Evolutionary conservation across 345 rosid species (phyloP).

Genomic region (Raphanus raphanistrum): DNA sequence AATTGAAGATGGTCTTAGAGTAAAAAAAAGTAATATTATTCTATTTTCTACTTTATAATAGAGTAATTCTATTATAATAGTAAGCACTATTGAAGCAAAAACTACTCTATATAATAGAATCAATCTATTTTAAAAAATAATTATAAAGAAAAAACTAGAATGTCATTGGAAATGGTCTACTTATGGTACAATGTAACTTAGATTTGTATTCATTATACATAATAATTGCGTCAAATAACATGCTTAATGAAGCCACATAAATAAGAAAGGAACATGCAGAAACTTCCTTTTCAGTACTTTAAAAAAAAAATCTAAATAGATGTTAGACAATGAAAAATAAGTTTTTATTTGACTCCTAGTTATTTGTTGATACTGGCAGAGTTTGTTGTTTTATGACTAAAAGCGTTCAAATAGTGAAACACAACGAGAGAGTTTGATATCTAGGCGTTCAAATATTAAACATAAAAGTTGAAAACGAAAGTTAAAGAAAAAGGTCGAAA

Average conservation of each 20-base stretch:
- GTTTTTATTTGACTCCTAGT: background rate
- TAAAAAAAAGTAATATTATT: no score
- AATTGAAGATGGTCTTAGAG: no score
- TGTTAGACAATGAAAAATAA: background rate
- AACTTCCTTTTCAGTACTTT: background rate
- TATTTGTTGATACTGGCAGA: constrained; percentile 18
- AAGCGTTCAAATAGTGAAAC: constrained; percentile 27
- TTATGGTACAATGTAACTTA: no score
- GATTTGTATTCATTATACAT: background rate
- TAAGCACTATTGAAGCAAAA: no score
- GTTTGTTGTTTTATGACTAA: constrained; percentile 22
- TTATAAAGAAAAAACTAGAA: no score
- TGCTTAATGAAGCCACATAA: background rate
- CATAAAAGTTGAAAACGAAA: background rate
- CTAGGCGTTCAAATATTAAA: constrained; percentile 6
- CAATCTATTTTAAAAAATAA: no score
- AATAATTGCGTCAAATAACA: background rate
- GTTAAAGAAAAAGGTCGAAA: constrained; percentile 7
- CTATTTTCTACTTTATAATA: no score
- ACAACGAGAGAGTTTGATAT: constrained; percentile 17
- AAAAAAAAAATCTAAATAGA: background rate
- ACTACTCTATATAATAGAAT: no score
- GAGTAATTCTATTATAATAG: no score
- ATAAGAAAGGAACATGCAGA: background rate
- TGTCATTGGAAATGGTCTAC: no score